Evolutionary conservation across 2,329 filamentous ascomycete genomes (phyloP).

Genomic region (Claviceps maximensis): DNA sequence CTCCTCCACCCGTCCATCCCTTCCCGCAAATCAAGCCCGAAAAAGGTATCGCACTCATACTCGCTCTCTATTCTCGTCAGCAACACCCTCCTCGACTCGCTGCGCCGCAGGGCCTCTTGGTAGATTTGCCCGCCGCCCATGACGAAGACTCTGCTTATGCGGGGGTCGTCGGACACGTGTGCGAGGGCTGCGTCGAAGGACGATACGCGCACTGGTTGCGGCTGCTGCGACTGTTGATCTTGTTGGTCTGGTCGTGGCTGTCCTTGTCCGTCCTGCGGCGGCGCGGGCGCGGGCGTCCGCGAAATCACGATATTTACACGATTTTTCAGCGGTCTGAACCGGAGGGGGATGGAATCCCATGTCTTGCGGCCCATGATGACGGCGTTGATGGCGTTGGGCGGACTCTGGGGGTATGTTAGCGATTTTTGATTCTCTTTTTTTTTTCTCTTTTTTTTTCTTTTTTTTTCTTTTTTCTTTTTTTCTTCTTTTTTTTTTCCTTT

Average conservation of each 20-base stretch:
- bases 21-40: conserved; percentile 44
- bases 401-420: conserved; percentile 12
- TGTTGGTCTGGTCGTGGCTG: not conserved
- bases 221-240: not conserved
- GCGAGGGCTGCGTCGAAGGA: conserved; percentile 46
- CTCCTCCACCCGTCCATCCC: conserved; percentile 38
- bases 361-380: conserved; percentile 98
- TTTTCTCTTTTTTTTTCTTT: not conserved
- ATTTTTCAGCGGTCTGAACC: conserved; percentile 66
- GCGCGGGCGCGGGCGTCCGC: conserved; percentile 26
- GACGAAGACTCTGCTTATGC: conserved; percentile 55
- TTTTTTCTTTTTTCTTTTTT: not conserved
- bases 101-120: conserved; percentile 47
- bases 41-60: conserved; percentile 66
- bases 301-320: conserved; percentile 75
- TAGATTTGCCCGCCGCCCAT: conserved; percentile 90
- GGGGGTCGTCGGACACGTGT: conserved; percentile 26
- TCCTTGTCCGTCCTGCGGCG: not conserved
- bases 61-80: conserved; percentile 56
- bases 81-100: conserved; percentile 48
- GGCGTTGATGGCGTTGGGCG: conserved; percentile 42
- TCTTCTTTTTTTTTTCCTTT: not conserved
- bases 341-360: conserved; percentile 75
- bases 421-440: not conserved
- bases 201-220: conserved; percentile 40